Evolutionary conservation across 768 basidiomycete species (phyloP), one percentile per base, ranked within the genome.

Genomic region (Filobasidium floriforme): DNA sequence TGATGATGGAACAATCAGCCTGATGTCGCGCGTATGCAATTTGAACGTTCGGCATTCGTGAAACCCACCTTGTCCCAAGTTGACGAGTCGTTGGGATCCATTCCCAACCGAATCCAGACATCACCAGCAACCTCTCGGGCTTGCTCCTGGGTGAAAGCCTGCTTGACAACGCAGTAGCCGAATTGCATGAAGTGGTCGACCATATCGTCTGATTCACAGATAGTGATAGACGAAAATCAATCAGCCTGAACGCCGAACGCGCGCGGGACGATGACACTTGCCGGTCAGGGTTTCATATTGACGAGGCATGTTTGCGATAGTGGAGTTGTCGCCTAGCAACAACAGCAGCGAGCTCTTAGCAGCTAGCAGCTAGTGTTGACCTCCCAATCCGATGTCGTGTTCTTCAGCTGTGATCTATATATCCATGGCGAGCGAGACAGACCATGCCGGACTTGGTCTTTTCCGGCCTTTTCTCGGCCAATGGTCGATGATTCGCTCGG

Each of bases 111-210:
- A 22, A 66, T 41, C 70, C 84, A 86, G 26, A 86, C 74, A 64
- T 82, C 80, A 51, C 81, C 75, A 9, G 82, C 84, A 79, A 82
- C 84, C 52, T 82, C 81, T 28, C 70, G 80, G 0, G 85, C 81
- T 67, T 84, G 81, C 73, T 83, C 82, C 67, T 79, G 80, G 7
- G 82, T 81, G 72, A 86, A 86, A 0, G 84, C 85, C 14, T 62
- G 37, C 11, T 26, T 44, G 12, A 62, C 22, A 5, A 22, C 22
- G 24, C 37, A 26, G 32, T 43, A 62, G 22, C 61, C 61, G 44
- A 44, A 49, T 26, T 62, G 11, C 22, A 62, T 32, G 32, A 62
- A 62, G 44, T 62, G 41, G 40, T 62, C 61, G 41, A 62, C 14
- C 26, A 41, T 32, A 7, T 44, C 61, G 11, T 62, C 61, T 62